A percentile compares a stretch with the other conserved stretches of the same genome.
phyloP scores from a whole-genome alignment of 257 asterid species.

The Scutellaria baicalensis region DNA sequence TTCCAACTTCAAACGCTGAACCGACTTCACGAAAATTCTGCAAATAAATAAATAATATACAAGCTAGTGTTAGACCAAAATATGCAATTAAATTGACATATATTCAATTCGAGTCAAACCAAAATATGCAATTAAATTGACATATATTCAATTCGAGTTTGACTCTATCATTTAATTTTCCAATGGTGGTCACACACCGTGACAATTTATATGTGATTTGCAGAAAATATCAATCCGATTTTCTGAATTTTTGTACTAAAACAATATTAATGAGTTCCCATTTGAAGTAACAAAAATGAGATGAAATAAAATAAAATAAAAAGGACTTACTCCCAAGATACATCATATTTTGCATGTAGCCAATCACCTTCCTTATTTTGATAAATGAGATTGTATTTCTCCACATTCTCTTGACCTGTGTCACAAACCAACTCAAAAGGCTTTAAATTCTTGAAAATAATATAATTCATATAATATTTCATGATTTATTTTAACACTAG shows the following conservation, averaged over 20 bases:
- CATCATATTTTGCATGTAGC: conserved; percentile 46
- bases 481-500: not conserved
- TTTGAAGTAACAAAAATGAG: no score
- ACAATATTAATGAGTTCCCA: no score
- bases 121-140: not conserved
- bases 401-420: conserved; percentile 32
- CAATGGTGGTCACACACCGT: no score
- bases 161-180: no score
- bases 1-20: conserved; percentile 41
- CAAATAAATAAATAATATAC: not conserved
- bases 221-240: no score
- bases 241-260: no score
- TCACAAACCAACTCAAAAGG: not conserved
- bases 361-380: conserved; percentile 67
- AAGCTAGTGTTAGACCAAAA: not conserved
- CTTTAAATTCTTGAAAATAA: not conserved
- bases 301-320: not conserved
- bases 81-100: not conserved
- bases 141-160: not conserved
- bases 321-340: conserved; percentile 53
- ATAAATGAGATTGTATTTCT: conserved; percentile 36
- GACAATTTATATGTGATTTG: no score
- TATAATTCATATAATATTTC: not conserved
- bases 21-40: conserved; percentile 45
- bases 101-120: no score